Conservation (phyloP, 1,139 yeast genomes). For the Suhomyces maxii region DNA sequence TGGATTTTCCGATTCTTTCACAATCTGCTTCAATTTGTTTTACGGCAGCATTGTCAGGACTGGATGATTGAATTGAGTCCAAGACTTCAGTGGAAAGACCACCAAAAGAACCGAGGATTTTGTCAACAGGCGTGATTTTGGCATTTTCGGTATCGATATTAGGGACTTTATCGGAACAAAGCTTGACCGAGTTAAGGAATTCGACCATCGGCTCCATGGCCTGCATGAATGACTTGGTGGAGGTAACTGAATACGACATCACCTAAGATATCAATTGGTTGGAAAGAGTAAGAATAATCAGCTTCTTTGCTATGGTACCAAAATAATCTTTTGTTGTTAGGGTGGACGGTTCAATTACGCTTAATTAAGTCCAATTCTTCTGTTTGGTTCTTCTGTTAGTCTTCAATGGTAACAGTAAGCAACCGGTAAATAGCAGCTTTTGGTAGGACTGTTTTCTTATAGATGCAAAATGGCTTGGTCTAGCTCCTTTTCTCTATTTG, state of each 20-base stretch:
- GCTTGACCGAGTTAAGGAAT: slow-evolving; percentile 29
- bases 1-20: slow-evolving; percentile 25
- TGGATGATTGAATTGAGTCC: slow-evolving; percentile 23
- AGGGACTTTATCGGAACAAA: slow-evolving; percentile 25
- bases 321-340: no score
- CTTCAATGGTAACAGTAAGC: no score
- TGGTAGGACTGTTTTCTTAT: no score
- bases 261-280: no score
- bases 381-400: no score
- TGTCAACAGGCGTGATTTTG: slow-evolving; percentile 29
- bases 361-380: no score
- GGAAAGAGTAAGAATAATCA: no score
- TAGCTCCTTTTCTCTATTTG: no score
- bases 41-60: neutral
- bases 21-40: slow-evolving; percentile 28
- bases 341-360: no score
- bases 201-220: slow-evolving; percentile 71
- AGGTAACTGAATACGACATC: slow-evolving; percentile 52
- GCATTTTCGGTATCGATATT: slow-evolving; percentile 34
- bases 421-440: no score
- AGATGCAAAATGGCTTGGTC: no score
- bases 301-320: no score
- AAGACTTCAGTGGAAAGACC: slow-evolving; percentile 37
- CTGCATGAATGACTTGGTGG: slow-evolving; percentile 74
- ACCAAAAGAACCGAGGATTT: slow-evolving; percentile 28